Base-by-base conservation (phyloP, 106 monocot genomes). In the Phalaenopsis equestris region DNA sequence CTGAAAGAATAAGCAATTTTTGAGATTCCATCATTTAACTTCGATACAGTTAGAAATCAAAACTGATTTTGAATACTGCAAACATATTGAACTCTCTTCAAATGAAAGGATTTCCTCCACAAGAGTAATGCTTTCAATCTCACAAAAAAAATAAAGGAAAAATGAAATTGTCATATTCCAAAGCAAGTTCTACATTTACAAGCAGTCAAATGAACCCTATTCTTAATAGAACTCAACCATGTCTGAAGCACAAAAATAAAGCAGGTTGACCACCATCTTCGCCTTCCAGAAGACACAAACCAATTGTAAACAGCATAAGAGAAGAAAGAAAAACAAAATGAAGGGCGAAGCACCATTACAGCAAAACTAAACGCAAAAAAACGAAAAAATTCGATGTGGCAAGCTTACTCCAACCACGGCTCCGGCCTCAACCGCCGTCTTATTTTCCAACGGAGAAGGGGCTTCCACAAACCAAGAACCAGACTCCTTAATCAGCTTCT, bases 401-500 rank as follows among this genome's bases (percentile, higher is more conserved):
- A 74, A 42, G 74, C 41, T 17, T 74, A 74, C 74, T 43, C 55
- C 56, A 79, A 78, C 30, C 30, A 30, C 30, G 30, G 30, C 0
- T 30, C 30, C 30, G 72, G 88, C 76, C 55, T 46, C 80, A 38
- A 81, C 41, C 3, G 83, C 81, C 41, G 76, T 67, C 41, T 39
- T 82, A 5, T 45, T 74, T 74, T 42, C 43, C 42, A 18, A n/a
- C 42, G 42, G 19, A 5, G 18, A 19, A 15, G 19, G 1, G 42
- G 39, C 18, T 55, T 83, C 72, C 17, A 58, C 67, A 1, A 41
- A 67, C 43, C 73, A 78, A n/a, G 49, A 30, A 77, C 83, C 78
- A 19, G 84, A 79, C 42, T 94, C 94, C 81, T 49, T 90, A 17
- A 92, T 81, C 19, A 99, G 89, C 83, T 87, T 92, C 92, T 94